Conservation (phyloP, 2,329 filamentous ascomycete species). For the Bipolaris zeicola region DNA sequence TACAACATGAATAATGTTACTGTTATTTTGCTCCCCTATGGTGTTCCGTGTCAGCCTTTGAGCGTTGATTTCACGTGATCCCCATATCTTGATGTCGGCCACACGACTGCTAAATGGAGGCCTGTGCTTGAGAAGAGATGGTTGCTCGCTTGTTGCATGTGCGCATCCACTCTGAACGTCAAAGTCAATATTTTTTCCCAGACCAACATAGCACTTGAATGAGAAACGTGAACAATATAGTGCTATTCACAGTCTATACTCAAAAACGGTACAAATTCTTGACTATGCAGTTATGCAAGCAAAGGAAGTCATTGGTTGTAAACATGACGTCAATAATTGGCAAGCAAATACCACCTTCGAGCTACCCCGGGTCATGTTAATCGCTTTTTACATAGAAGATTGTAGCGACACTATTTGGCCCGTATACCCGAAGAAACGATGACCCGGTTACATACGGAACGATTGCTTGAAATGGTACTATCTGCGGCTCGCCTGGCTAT, state of each 20-base stretch:
- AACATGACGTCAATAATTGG: neutral
- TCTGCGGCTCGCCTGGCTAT: neutral
- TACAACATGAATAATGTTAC: neutral
- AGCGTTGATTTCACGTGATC: neutral
- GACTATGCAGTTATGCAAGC: neutral
- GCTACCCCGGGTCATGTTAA: neutral
- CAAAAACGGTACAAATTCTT: neutral
- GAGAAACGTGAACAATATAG: too few relatives aligned
- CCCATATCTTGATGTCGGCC: neutral
- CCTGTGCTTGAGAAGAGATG: too few relatives aligned
- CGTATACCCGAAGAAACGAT: neutral
- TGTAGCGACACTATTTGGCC: constrained; percentile 1
- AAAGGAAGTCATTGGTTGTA: neutral
- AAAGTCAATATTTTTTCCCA: too few relatives aligned
- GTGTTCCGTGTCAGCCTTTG: too few relatives aligned
- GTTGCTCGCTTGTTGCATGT: too few relatives aligned
- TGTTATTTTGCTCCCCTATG: neutral
- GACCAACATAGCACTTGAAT: too few relatives aligned
- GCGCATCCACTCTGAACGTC: too few relatives aligned
- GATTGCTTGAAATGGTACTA: neutral
- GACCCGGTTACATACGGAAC: neutral
- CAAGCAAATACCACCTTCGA: neutral
- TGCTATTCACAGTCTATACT: too few relatives aligned
- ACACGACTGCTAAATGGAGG: too few relatives aligned
- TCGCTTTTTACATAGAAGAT: neutral